Percentiles rank a stretch among this genome's conserved stretches.
Conservation (phyloP, 2,329 filamentous ascomycete species). For the Epichloe typhina region DNA sequence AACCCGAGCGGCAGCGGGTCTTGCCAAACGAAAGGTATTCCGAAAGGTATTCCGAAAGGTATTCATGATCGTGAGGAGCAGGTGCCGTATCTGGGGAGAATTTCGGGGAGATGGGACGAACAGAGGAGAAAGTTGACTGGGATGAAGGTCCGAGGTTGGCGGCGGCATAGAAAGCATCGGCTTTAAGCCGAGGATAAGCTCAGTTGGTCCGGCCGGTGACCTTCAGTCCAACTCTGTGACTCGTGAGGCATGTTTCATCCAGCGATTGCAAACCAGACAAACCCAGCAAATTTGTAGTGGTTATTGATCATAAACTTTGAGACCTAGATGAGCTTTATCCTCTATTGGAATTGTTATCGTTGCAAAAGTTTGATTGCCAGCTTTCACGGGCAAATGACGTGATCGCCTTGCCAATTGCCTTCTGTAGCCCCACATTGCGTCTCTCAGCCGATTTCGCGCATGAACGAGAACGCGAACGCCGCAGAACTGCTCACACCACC, state of each 20-base stretch:
- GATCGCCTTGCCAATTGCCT: conserved; percentile 5
- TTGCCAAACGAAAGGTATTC: conserved; percentile 35
- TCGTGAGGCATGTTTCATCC: no score
- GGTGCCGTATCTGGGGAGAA: background rate
- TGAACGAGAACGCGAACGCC: background rate
- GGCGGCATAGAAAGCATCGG: conserved; percentile 17
- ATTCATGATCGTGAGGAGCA: conserved; percentile 29
- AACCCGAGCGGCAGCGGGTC: conserved; percentile 36
- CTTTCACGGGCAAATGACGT: conserved; percentile 8
- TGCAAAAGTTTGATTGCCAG: background rate
- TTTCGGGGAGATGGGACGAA: background rate
- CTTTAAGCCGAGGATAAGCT: conserved; percentile 11
- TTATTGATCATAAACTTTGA: no score
- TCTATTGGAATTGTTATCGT: no score
- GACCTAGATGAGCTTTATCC: no score
- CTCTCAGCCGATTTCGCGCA: conserved; percentile 6
- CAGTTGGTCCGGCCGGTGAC: no score
- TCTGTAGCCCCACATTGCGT: conserved; percentile 4
- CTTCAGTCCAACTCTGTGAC: no score
- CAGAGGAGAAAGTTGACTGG: background rate
- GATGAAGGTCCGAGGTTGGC: background rate
- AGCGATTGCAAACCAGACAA: no score
- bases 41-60: conserved; percentile 23
- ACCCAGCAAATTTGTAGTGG: no score
- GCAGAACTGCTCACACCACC: background rate